A percentile compares a stretch with the other conserved stretches of the same genome.
phyloP scores from a whole-genome alignment of 1,284 basidiomycete species.

The Tilletia indica region DNA sequence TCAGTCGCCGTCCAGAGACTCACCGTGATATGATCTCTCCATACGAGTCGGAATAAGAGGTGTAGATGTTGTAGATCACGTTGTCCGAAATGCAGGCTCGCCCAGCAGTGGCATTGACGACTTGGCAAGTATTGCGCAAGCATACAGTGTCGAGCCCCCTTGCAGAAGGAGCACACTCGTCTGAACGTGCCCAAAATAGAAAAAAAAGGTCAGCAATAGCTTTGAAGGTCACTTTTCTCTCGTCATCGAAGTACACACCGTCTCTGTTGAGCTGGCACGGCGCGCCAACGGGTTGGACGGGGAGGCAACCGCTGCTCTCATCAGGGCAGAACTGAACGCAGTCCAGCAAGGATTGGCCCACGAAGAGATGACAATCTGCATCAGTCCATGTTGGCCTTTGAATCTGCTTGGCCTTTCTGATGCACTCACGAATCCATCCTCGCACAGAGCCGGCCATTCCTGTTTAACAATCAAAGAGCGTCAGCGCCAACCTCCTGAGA shows the following conservation, averaged over 20 bases:
- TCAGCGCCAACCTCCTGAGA: not conserved
- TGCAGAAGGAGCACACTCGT: constrained; percentile 12
- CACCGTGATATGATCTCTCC: constrained; percentile 18
- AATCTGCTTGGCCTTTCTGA: too few species aligned
- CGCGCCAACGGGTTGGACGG: constrained; percentile 8
- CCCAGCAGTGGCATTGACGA: constrained; percentile 13
- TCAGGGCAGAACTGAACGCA: constrained; percentile 19
- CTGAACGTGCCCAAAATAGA: not conserved
- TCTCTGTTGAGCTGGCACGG: constrained; percentile 22
- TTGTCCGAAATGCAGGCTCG: constrained; percentile 16
- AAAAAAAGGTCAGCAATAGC: too few species aligned
- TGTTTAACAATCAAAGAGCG: not conserved
- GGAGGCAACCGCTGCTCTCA: constrained; percentile 18
- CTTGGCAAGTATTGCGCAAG: constrained; percentile 14
- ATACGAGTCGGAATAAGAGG: not conserved
- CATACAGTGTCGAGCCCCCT: not conserved
- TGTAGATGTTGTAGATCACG: constrained; percentile 18
- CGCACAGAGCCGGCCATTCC: constrained; percentile 19
- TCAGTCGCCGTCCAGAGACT: not conserved
- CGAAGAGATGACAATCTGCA: too few species aligned
- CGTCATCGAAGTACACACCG: constrained; percentile 16
- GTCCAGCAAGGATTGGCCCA: too few species aligned
- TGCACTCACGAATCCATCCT: constrained; percentile 15
- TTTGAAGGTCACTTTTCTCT: not conserved
- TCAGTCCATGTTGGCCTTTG: too few species aligned